A percentile compares a stretch with the other conserved stretches of the same genome.
Evolutionary conservation across 768 basidiomycete genomes (phyloP).

Genomic region (Suillus variegatus): DNA sequence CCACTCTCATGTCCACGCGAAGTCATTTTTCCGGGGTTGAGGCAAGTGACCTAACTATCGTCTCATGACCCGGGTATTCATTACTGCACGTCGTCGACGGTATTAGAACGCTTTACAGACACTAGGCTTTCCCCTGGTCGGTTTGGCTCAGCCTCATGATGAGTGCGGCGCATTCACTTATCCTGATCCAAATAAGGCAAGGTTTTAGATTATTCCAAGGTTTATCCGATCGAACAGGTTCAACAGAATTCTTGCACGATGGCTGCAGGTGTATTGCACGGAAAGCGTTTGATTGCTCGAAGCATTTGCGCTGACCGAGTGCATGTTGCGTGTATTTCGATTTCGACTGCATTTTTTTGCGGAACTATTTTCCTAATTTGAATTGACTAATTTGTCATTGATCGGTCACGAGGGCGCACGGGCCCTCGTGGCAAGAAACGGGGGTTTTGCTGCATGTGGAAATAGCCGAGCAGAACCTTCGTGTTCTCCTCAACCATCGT

Average conservation of each 20-base stretch:
- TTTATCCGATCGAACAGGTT: constrained; percentile 11
- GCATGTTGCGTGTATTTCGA: constrained; percentile 28
- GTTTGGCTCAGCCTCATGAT: neutral
- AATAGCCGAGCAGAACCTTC: constrained; percentile 43
- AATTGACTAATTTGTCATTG: constrained; percentile 7
- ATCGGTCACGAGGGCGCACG: constrained; percentile 35
- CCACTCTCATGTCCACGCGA: neutral
- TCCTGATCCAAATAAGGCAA: constrained; percentile 34
- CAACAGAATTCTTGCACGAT: neutral
- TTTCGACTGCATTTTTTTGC: constrained; percentile 31
- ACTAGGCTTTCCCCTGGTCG: neutral
- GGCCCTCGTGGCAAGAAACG: constrained; percentile 42
- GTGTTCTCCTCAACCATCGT: constrained; percentile 42
- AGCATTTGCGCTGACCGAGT: constrained; percentile 17
- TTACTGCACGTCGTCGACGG: neutral
- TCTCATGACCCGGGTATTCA: neutral
- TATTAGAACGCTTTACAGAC: neutral
- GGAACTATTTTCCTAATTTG: constrained; percentile 37
- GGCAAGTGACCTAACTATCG: neutral
- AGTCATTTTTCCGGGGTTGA: neutral
- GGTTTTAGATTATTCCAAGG: constrained; percentile 14
- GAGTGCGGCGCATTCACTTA: constrained; percentile 22
- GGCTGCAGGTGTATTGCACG: neutral
- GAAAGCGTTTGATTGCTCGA: neutral
- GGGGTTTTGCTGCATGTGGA: constrained; percentile 38